Evolutionary conservation across 2,329 filamentous ascomycete species (phyloP), one percentile per base, ranked within the genome.

Genomic region (Penicillium sp.): DNA sequence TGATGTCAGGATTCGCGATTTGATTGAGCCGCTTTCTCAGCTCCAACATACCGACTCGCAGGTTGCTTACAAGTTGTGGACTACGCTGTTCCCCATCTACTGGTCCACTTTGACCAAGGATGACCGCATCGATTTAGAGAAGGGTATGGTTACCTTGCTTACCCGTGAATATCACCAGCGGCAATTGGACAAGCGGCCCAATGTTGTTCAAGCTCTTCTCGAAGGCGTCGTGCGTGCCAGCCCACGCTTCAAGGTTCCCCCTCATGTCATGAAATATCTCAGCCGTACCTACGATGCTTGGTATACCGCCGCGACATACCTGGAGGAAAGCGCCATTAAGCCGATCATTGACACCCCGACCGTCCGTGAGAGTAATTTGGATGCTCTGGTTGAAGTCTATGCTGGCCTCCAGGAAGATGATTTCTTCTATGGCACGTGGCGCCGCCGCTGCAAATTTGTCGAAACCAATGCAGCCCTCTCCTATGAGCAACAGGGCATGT

Each of bases 401-500:
- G 88, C 92, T 5, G 88, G 88, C 0, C 81, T 99, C 14, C 91
- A 96, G 71, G 96, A 99, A 74, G 93, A 98, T 53, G 95, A 99
- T 73, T 82, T 99, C 50, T 99, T 98, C 75, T 98, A 99, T 65
- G 95, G 95, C 8, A 96, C 93, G 0, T 99, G 95, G 95, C 88
- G 95, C 60, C 88, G 95, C 58, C 88, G 95, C 48, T 96, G 93
- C 74, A 92, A 96, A 66, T 99, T 96, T 71, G 90, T 99, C 5
- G 96, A 99, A 80, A 98, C 93, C 8, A 99, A 99, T 72, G 92
- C 95, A 14, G 95, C 93, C 1, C 82, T 99, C 7, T 99, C 95
- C 0, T 99, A 97, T 69, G 96, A 99, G 78, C 96, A 99, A 74
- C 96, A 96, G 69, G 95, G 95, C 50, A 96, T 98, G 86, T 99